Percentiles rank a stretch among this genome's conserved stretches.
Evolutionary conservation across 495 filamentous ascomycete species (phyloP).

Genomic region (Penicillium lagena): DNA sequence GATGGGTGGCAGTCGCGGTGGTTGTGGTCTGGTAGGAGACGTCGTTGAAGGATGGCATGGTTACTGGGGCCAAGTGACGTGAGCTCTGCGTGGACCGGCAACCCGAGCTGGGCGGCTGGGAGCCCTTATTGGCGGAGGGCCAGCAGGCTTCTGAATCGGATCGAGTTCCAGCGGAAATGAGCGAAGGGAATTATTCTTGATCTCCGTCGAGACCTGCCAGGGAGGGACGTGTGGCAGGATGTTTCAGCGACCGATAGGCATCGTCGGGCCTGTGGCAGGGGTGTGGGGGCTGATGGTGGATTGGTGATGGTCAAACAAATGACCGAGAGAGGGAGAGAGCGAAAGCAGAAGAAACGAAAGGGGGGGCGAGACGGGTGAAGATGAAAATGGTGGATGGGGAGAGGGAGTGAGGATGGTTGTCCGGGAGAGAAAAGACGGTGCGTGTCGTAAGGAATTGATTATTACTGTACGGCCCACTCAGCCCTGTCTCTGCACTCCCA

Average conservation of each 20-base stretch:
- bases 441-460: no score
- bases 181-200: constrained; percentile 1
- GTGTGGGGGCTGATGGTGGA: no score
- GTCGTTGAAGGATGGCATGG: constrained; percentile 41
- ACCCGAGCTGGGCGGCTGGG: constrained; percentile 17
- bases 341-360: neutral
- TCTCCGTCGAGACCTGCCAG: neutral
- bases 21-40: constrained; percentile 25
- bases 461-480: no score
- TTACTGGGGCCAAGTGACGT: constrained; percentile 24
- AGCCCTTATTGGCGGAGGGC: constrained; percentile 17
- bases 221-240: constrained; percentile 1
- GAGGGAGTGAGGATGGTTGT: neutral
- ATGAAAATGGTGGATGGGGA: neutral
- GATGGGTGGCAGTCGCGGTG: constrained; percentile 28
- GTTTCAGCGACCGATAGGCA: no score
- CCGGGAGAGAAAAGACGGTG: neutral
- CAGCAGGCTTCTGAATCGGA: constrained; percentile 14
- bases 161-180: constrained; percentile 10
- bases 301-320: neutral
- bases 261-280: no score
- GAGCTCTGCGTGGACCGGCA: constrained; percentile 26
- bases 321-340: neutral
- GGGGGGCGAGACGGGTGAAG: constrained; percentile 2
- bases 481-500: no score